Evolutionary conservation across 2,329 filamentous ascomycete species (phyloP).

Genomic region (Acephala macrosclerotiorum): DNA sequence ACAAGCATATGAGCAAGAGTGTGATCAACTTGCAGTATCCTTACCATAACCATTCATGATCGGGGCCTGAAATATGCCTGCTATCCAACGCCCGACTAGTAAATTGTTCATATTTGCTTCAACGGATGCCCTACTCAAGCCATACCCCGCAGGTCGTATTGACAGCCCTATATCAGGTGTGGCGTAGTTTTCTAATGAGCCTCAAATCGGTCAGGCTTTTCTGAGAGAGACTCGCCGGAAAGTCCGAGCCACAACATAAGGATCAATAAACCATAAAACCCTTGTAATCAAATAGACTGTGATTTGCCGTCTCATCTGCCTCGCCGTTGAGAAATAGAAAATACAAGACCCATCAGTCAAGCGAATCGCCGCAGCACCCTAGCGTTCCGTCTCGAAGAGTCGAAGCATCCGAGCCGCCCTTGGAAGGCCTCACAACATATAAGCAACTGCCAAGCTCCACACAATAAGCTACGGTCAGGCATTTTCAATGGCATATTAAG

Average conservation of each 20-base stretch:
- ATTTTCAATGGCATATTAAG: background rate
- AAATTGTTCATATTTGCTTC: background rate
- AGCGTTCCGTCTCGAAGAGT: background rate
- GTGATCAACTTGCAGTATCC: background rate
- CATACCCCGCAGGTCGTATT: background rate
- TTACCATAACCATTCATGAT: background rate
- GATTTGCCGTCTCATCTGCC: background rate
- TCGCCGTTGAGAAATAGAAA: background rate
- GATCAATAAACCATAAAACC: background rate
- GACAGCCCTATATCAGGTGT: background rate
- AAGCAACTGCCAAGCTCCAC: background rate
- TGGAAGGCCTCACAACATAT: background rate
- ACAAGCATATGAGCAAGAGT: background rate
- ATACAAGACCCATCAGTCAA: background rate
- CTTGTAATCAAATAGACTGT: background rate
- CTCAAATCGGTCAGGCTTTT: background rate
- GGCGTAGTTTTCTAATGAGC: background rate
- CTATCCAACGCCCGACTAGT: background rate
- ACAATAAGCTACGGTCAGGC: background rate
- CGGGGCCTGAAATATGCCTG: background rate
- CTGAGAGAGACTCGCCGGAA: background rate
- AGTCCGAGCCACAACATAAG: background rate
- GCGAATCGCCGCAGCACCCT: background rate
- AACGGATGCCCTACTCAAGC: background rate
- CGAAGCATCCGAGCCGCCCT: background rate